Conservation (phyloP, 768 basidiomycete genomes). For the Boletus vinaceobasis region DNA sequence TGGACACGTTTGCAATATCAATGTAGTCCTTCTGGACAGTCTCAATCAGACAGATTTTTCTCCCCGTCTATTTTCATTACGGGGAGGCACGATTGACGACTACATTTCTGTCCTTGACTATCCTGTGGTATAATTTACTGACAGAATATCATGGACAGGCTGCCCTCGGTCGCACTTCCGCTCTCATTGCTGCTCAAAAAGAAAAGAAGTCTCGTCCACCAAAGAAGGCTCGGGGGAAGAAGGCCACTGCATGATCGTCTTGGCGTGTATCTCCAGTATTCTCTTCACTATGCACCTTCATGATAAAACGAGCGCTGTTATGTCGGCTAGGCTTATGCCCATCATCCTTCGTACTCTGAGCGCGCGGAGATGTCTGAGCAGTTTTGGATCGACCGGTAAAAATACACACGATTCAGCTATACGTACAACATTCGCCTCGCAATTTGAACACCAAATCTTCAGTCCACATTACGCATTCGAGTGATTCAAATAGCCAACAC, state of each 20-base stretch:
- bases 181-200: constrained; percentile 64
- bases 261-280: constrained; percentile 26
- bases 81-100: constrained; percentile 34
- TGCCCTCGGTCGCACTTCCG: constrained; percentile 72
- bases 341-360: background rate
- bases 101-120: constrained; percentile 15
- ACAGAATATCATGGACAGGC: constrained; percentile 44
- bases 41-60: constrained; percentile 15
- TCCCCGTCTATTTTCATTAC: constrained; percentile 26
- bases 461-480: background rate
- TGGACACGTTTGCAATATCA: constrained; percentile 90
- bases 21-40: constrained; percentile 25
- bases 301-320: constrained; percentile 17
- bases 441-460: background rate
- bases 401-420: constrained; percentile 16
- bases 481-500: constrained; percentile 30
- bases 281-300: constrained; percentile 17
- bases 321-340: constrained; percentile 5
- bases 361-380: background rate
- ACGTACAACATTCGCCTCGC: constrained; percentile 3
- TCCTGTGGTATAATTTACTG: constrained; percentile 49
- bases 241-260: constrained; percentile 33
- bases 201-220: constrained; percentile 64
- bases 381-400: constrained; percentile 10
- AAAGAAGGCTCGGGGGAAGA: constrained; percentile 75